Conservation (phyloP, 2,329 filamentous ascomycete genomes). For the Venturia nashicola region DNA sequence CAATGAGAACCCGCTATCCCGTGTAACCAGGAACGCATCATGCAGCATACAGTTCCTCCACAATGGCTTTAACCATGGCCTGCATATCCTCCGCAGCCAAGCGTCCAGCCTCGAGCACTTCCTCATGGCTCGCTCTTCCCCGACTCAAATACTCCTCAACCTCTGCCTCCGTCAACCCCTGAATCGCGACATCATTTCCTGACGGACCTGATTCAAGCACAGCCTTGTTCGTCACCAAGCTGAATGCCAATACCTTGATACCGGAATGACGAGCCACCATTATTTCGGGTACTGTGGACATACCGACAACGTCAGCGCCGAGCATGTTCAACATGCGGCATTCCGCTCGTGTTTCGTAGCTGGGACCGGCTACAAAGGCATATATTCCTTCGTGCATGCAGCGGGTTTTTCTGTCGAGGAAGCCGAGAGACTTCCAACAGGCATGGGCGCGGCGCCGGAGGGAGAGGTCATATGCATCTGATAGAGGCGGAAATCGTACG, state of each 20-base stretch:
- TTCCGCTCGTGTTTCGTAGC: conserved; percentile 54
- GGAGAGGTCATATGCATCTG: conserved; percentile 53
- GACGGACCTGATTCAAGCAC: conserved; percentile 46
- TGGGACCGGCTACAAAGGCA: conserved; percentile 51
- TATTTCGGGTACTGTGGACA: conserved; percentile 59
- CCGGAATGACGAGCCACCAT: conserved; percentile 52
- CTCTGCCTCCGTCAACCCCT: conserved; percentile 36
- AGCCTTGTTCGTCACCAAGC: conserved; percentile 53
- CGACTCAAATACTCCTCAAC: conserved; percentile 43
- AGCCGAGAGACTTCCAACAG: conserved; percentile 40
- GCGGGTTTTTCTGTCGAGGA: conserved; percentile 31
- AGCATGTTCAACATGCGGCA: conserved; percentile 48
- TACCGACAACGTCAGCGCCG: conserved; percentile 57
- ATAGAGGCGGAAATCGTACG: conserved; percentile 49
- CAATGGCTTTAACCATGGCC: conserved; percentile 16
- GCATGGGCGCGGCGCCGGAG: conserved; percentile 44
- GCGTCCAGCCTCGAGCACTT: conserved; percentile 50
- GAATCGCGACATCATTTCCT: conserved; percentile 44
- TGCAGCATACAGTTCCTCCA: not conserved
- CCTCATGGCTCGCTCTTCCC: conserved; percentile 52
- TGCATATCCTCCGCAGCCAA: conserved; percentile 52
- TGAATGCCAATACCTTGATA: conserved; percentile 52
- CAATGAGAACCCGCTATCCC: not conserved
- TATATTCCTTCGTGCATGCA: conserved; percentile 53
- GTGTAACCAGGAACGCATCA: not conserved